These are phyloP conservation scores for Boletus reticulatus DNA, from an alignment of 768 basidiomycete genomes.

Conservation along the genomic window DNA sequence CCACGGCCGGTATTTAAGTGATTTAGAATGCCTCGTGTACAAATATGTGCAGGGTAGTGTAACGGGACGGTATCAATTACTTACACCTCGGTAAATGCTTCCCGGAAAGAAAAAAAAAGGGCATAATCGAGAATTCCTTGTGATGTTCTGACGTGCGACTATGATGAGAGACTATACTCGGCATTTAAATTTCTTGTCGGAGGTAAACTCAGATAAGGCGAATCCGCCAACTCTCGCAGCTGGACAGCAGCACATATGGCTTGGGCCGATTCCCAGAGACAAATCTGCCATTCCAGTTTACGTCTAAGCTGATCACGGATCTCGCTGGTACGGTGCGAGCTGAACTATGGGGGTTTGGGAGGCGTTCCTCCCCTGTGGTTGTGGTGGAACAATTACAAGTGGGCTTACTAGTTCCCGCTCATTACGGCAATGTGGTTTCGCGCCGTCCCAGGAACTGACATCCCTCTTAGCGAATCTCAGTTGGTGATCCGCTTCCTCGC, in stretches of 20 bases:
- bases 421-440: constrained; percentile 28
- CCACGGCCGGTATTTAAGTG: constrained; percentile 39
- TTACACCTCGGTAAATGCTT: constrained; percentile 31
- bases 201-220: constrained; percentile 19
- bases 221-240: background rate
- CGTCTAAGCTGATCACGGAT: constrained; percentile 7
- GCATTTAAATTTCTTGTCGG: constrained; percentile 3
- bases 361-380: constrained; percentile 7
- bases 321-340: background rate
- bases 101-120: constrained; percentile 22
- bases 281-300: constrained; percentile 7
- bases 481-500: constrained; percentile 19
- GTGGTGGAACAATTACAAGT: constrained; percentile 20
- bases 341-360: constrained; percentile 1
- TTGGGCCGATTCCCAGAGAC: background rate
- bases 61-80: constrained; percentile 26
- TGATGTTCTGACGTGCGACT: constrained; percentile 20
- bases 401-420: constrained; percentile 8
- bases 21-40: constrained; percentile 33
- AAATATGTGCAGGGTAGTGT: constrained; percentile 30
- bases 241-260: no score
- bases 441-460: constrained; percentile 20
- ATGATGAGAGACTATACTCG: constrained; percentile 19
- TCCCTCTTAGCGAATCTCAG: constrained; percentile 20
- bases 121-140: constrained; percentile 15